Evolutionary conservation across 305 asterid species (phyloP), one percentile per base, ranked within the genome.

Genomic region (Fraxinus xanthoxyloides): DNA sequence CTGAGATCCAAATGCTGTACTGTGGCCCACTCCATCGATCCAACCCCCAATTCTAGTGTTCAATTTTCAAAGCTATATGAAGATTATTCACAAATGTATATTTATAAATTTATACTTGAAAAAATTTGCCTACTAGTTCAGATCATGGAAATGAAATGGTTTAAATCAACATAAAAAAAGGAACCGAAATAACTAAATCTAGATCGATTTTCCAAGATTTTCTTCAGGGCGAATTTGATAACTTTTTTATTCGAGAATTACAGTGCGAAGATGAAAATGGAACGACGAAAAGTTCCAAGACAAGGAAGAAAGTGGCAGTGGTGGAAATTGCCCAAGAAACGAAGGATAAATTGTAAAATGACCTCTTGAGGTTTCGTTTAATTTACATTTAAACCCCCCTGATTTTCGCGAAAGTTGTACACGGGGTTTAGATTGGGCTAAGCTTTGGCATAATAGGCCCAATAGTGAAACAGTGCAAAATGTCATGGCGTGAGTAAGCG

Each of bases 1-100:
- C 98, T 97, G 90, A 96, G 97, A 93, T 96, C 99, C 92, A 94
- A 83, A 90, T 96, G 99, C 85, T 93, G 98, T 82, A 96, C 90
- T 84, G 99, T 89, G 75, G 98, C 86, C 99, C 99, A 96, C 93
- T 96, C 98, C 98, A 96, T 96, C 77, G 80, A 79, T 75, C 82
- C 79, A 77, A 72, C 46, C 28, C 46, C 76, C 61, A 65, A 17
- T 76, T 80, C 46, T 83, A 83, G 79, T 32, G 65, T 75, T 67
- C 73, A 35, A 72, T 59, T 43, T 54, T 9, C 17, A 81, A 48
- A 19, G 80, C 82, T 23, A 35, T 43, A 24, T n/a, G 76, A 61
- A 46, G 63, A 84, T 74, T 17, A 84, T 74, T 17, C 77, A 80
- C 67, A 34, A 80, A 86, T 82, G 9, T 6, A 82, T n/a, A 65